A percentile compares a stretch with the other conserved stretches of the same genome.
These are phyloP conservation scores for Streptanthus diversifolius DNA, from an alignment of 345 rosid genomes.

Conservation along the genomic window DNA sequence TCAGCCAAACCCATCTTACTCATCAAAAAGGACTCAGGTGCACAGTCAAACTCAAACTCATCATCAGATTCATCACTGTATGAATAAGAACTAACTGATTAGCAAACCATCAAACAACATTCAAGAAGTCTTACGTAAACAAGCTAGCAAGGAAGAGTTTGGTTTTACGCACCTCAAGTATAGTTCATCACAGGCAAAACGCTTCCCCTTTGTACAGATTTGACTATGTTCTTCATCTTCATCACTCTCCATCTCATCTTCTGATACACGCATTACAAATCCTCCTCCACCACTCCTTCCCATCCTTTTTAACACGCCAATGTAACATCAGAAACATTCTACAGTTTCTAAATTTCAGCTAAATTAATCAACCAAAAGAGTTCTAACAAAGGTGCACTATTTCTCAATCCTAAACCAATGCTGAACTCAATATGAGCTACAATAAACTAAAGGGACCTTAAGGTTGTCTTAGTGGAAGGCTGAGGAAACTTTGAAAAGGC, in stretches of 20 bases:
- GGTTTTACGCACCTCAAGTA: constrained; percentile 47
- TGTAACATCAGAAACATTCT: neutral
- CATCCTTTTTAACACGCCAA: constrained; percentile 25
- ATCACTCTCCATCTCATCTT: constrained; percentile 52
- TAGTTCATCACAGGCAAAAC: constrained; percentile 48
- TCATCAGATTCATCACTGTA: constrained; percentile 59
- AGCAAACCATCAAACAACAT: neutral
- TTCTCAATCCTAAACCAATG: neutral
- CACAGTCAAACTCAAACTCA: constrained; percentile 38
- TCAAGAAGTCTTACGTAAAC: neutral
- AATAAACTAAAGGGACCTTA: constrained; percentile 36
- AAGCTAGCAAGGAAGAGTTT: neutral
- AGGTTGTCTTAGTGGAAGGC: constrained; percentile 44
- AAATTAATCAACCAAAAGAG: neutral
- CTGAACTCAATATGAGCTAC: neutral
- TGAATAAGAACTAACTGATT: neutral
- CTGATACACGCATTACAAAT: constrained; percentile 62
- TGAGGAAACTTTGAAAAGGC: constrained; percentile 38
- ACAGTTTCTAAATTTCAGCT: neutral
- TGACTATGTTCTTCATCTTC: constrained; percentile 32
- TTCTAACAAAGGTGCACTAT: neutral
- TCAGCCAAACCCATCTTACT: constrained; percentile 53
- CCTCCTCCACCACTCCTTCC: constrained; percentile 42
- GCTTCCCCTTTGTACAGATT: constrained; percentile 33
- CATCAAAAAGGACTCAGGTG: constrained; percentile 45